Evolutionary conservation across 176 grass and related monocot species (phyloP).

Genomic region (Oropetium thomaeum): DNA sequence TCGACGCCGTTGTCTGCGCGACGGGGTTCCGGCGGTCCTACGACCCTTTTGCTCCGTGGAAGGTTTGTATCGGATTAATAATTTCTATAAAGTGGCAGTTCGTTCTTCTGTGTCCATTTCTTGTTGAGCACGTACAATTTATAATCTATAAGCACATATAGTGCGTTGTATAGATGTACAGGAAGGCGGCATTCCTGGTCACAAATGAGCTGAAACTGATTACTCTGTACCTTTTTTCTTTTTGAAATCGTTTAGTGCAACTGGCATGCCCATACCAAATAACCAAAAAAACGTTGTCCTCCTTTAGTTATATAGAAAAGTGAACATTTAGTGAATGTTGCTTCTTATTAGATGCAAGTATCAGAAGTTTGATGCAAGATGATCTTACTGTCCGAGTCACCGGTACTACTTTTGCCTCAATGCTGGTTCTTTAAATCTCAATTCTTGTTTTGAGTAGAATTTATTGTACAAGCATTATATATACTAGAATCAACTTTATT

Average conservation of each 20-base stretch:
- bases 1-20: conserved; percentile 58
- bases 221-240: no score
- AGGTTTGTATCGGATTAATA: conserved; percentile 34
- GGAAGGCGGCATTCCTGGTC: no score
- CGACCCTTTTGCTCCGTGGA: conserved; percentile 74
- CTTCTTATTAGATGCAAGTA: not conserved
- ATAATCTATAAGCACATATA: no score
- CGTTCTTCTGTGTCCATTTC: not conserved
- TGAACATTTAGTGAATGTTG: not conserved
- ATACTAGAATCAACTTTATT: not conserved
- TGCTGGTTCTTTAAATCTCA: not conserved
- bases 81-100: not conserved
- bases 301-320: no score
- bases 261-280: no score
- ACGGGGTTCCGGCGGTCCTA: conserved; percentile 61
- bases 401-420: not conserved
- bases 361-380: not conserved
- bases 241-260: no score
- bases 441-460: not conserved
- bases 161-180: no score
- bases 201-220: no score
- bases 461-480: not conserved
- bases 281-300: no score
- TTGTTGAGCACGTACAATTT: no score
- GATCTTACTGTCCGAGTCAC: not conserved